These are phyloP conservation scores for Talaromyces ruber DNA, from an alignment of 495 filamentous ascomycete species.

Conservation along the genomic window DNA sequence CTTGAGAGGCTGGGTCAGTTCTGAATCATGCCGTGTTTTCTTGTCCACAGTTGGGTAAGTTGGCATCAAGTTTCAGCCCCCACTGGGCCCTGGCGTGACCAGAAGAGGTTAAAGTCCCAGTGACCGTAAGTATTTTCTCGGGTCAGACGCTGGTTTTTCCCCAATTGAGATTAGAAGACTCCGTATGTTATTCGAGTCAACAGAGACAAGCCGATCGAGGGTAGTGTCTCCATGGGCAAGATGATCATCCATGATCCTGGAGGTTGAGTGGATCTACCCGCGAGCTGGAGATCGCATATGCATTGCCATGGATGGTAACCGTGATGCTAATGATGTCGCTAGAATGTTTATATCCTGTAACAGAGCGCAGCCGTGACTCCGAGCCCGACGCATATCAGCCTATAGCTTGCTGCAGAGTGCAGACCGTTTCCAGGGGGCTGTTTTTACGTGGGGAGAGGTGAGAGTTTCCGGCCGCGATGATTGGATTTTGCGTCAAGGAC, in stretches of 20 bases:
- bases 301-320: background rate
- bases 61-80: background rate
- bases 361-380: too few species aligned
- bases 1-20: background rate
- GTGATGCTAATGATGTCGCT: background rate
- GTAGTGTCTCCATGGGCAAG: background rate
- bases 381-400: too few species aligned
- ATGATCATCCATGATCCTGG: background rate
- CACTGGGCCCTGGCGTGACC: slow-evolving; percentile 3
- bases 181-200: background rate
- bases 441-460: background rate
- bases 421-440: background rate
- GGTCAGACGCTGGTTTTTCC: background rate
- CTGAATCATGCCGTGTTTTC: background rate
- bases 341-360: background rate
- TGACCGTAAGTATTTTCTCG: background rate
- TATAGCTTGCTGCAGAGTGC: background rate
- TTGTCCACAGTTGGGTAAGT: background rate
- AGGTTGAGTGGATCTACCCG: slow-evolving; percentile 1
- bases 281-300: background rate
- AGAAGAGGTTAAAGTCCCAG: background rate
- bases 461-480: background rate
- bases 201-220: background rate
- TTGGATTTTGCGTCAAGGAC: background rate
- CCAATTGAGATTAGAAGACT: background rate